These are phyloP conservation scores for Brachypodium distachyon DNA, from an alignment of 202 grass and related monocot genomes.

Conservation along the genomic window DNA sequence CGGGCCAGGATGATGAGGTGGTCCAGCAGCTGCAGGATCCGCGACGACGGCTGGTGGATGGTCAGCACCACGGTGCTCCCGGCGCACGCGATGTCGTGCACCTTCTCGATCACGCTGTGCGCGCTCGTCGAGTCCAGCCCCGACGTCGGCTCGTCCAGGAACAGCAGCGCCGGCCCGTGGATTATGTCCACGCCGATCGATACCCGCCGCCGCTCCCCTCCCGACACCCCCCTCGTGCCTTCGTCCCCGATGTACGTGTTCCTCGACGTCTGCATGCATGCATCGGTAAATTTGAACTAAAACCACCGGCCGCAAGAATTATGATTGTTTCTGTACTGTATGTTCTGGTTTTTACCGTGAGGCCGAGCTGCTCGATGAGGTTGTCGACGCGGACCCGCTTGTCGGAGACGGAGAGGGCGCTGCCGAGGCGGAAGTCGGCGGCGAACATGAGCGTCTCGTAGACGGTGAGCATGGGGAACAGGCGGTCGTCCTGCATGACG, in stretches of 20 bases:
- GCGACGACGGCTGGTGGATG: conserved; percentile 72
- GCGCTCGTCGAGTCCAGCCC: conserved; percentile 84
- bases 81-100: conserved; percentile 53
- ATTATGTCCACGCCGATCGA: conserved; percentile 24
- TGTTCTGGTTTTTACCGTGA: conserved; percentile 21
- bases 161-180: conserved; percentile 60
- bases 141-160: conserved; percentile 77
- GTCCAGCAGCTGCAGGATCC: conserved; percentile 55
- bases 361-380: conserved; percentile 79
- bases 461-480: conserved; percentile 94
- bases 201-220: not conserved
- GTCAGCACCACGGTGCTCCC: conserved; percentile 76
- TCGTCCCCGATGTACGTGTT: conserved; percentile 71
- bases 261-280: conserved; percentile 37
- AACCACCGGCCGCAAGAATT: no score
- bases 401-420: conserved; percentile 28
- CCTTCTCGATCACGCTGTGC: conserved; percentile 75
- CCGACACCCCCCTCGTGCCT: conserved; percentile 31
- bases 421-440: conserved; percentile 65
- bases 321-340: no score
- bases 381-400: conserved; percentile 66
- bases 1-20: conserved; percentile 68
- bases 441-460: conserved; percentile 87
- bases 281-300: no score
- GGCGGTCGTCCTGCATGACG: conserved; percentile 87